A percentile compares a stretch with the other conserved stretches of the same genome.
phyloP scores from a whole-genome alignment of 257 asterid species.

The Penstemon newberryi region DNA sequence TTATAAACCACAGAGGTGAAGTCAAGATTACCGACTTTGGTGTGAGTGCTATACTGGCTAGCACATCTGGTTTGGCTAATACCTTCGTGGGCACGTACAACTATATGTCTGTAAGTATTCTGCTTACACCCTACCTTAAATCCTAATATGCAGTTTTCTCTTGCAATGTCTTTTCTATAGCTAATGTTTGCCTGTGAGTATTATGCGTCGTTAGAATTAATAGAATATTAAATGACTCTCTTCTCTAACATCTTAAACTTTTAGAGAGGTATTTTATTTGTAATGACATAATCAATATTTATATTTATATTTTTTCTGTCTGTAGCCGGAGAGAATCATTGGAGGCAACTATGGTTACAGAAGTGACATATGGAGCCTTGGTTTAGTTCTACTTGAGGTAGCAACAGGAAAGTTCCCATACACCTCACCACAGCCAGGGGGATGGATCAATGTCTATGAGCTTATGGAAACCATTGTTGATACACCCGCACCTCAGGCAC shows the following conservation, averaged over 20 bases:
- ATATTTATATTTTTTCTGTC: constrained; percentile 19
- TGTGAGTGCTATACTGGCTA: constrained; percentile 84
- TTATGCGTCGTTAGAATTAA: too few relatives aligned
- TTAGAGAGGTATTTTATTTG: too few relatives aligned
- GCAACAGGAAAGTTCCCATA: constrained; percentile 87
- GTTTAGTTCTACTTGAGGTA: constrained; percentile 89
- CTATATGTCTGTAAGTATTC: constrained; percentile 96
- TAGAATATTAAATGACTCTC: too few relatives aligned
- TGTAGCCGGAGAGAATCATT: constrained; percentile 89
- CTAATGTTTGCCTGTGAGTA: constrained; percentile 11
- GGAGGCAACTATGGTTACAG: constrained; percentile 77
- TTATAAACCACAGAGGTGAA: constrained; percentile 92
- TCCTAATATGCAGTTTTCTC: neutral
- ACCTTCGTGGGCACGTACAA: constrained; percentile 97
- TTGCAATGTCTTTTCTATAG: neutral
- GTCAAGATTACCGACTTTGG: constrained; percentile 98
- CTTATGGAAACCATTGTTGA: constrained; percentile 89
- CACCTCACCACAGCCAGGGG: constrained; percentile 80
- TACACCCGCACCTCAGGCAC: constrained; percentile 79
- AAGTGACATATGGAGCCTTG: constrained; percentile 98
- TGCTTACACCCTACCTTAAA: neutral
- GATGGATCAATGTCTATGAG: constrained; percentile 87
- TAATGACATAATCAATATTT: neutral
- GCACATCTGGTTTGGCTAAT: constrained; percentile 85
- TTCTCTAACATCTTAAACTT: too few relatives aligned